Percentiles rank a stretch among this genome's conserved stretches.
phyloP scores from a whole-genome alignment of 2,329 filamentous ascomycete genomes.

The Alternaria dauci region DNA sequence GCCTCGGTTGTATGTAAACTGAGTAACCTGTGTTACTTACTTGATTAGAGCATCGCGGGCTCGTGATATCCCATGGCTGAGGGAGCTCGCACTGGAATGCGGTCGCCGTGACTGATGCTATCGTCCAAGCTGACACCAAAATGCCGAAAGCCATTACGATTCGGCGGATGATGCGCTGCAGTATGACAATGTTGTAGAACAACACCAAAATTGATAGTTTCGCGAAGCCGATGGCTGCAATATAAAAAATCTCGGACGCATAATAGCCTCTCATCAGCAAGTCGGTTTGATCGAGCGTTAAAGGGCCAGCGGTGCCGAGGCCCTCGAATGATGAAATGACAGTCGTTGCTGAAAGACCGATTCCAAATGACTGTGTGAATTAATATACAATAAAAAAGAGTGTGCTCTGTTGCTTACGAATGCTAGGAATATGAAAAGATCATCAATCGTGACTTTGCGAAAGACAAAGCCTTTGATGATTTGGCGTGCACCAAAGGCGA shows the following conservation, averaged over 20 bases:
- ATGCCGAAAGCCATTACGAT: conserved; percentile 29
- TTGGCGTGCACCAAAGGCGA: conserved; percentile 38
- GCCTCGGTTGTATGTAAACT: conserved; percentile 1
- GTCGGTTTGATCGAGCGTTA: conserved; percentile 31
- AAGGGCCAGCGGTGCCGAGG: conserved; percentile 24
- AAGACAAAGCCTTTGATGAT: conserved; percentile 37
- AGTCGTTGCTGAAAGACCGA: conserved; percentile 37
- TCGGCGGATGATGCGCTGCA: conserved; percentile 30
- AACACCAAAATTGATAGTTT: conserved; percentile 43
- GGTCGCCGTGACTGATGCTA: conserved; percentile 33
- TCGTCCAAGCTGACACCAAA: conserved; percentile 39
- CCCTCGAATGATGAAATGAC: conserved; percentile 38
- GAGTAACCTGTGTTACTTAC: conserved; percentile 24
- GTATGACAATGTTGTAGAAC: conserved; percentile 36
- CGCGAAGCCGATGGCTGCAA: conserved; percentile 38
- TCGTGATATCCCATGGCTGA: conserved; percentile 40
- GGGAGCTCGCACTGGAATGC: conserved; percentile 46
- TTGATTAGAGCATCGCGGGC: conserved; percentile 38
- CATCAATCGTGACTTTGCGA: conserved; percentile 37
- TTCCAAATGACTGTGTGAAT: conserved; percentile 33
- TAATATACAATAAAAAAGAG: conserved; percentile 3
- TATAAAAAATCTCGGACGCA: conserved; percentile 46
- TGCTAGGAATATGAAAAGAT: conserved; percentile 41
- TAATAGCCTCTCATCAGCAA: conserved; percentile 44
- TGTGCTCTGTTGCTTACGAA: conserved; percentile 29